Evolutionary conservation across 805 yeast genomes (phyloP).

Genomic region (Teunomyces panamensis): DNA sequence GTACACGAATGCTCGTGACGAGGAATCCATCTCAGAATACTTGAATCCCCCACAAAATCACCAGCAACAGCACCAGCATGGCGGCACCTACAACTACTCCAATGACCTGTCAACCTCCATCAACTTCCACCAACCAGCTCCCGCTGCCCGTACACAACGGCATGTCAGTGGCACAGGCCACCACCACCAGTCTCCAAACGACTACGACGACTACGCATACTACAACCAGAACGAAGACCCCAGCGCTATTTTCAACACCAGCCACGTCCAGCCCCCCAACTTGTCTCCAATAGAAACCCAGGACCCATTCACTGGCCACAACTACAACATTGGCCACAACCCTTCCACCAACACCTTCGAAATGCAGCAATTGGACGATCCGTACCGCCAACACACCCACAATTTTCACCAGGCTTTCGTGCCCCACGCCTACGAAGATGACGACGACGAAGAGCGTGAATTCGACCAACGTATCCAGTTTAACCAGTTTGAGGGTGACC

Average conservation of each 20-base stretch:
- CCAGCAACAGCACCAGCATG: slow-evolving; percentile 9
- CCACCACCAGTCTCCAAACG: slow-evolving; percentile 8
- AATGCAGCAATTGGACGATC: slow-evolving; percentile 3
- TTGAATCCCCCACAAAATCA: slow-evolving; percentile 10
- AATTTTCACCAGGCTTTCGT: slow-evolving; percentile 32
- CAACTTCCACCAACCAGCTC: slow-evolving; percentile 29
- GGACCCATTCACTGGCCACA: slow-evolving; percentile 12
- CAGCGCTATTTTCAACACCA: slow-evolving; percentile 24
- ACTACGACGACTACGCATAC: slow-evolving; percentile 22
- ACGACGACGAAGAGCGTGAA: slow-evolving; percentile 37
- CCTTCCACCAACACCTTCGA: slow-evolving; percentile 14
- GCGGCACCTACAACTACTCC: slow-evolving; percentile 17
- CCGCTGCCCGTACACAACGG: slow-evolving; percentile 15
- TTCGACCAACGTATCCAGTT: slow-evolving; percentile 39
- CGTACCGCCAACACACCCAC: slow-evolving; percentile 9
- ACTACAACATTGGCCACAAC: slow-evolving; percentile 7
- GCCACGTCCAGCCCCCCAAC: slow-evolving; percentile 14
- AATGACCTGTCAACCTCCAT: slow-evolving; percentile 16
- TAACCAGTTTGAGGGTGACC: slow-evolving; percentile 40
- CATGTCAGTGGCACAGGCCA: slow-evolving; percentile 2
- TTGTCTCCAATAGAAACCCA: slow-evolving; percentile 15
- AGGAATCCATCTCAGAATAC: slow-evolving; percentile 13
- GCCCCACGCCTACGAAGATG: slow-evolving; percentile 41
- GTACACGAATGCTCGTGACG: slow-evolving; percentile 4
- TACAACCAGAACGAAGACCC: slow-evolving; percentile 23